Conservation (phyloP, 2,329 filamentous ascomycete genomes). For the Cryphonectria parasitica region DNA sequence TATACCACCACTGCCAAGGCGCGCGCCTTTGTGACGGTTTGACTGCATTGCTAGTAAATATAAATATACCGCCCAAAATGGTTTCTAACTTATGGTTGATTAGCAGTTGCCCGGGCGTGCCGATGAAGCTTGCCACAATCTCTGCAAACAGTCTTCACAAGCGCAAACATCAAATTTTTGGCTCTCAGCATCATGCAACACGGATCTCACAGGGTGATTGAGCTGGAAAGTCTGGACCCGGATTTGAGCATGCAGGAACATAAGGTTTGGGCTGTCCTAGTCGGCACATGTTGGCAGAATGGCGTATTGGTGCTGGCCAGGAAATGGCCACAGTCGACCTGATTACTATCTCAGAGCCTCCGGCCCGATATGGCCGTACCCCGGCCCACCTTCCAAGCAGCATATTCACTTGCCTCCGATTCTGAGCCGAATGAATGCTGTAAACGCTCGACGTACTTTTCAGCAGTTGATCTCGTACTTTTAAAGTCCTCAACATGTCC, state of each 20-base stretch:
- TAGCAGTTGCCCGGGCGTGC: too few species aligned
- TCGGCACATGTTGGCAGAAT: neutral
- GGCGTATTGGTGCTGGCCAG: neutral
- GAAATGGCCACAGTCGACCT: neutral
- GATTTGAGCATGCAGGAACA: neutral
- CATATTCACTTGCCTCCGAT: neutral
- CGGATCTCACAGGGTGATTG: neutral
- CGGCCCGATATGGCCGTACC: too few species aligned
- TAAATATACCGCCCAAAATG: neutral
- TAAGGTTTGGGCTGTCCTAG: neutral
- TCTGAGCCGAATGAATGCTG: too few species aligned
- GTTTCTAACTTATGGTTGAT: neutral
- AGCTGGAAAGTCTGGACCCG: neutral
- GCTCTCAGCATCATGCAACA: too few species aligned
- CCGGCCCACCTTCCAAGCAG: too few species aligned
- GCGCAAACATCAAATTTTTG: too few species aligned
- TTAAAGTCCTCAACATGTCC: too few species aligned
- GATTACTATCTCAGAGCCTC: neutral
- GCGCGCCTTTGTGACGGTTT: neutral
- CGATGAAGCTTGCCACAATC: too few species aligned
- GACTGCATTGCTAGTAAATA: neutral
- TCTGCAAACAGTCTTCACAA: too few species aligned
- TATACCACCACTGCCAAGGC: too few species aligned
- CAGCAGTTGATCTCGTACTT: too few species aligned
- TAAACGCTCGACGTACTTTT: too few species aligned